Percentiles rank a stretch among this genome's conserved stretches.
Evolutionary conservation across 2,329 filamentous ascomycete species (phyloP).

Genomic region (Xylaria sp.): DNA sequence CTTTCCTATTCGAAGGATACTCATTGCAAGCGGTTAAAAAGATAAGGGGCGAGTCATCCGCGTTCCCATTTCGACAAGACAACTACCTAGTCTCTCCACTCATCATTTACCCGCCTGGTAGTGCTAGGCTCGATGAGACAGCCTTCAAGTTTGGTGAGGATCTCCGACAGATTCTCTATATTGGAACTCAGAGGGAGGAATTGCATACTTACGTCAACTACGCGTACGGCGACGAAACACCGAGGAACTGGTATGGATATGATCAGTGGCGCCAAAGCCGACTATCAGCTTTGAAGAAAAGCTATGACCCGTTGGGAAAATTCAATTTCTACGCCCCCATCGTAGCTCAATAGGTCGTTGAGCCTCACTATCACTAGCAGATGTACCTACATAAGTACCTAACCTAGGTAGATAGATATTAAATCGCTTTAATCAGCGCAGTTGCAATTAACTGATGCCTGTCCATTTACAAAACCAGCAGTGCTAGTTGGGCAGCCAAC

Average conservation of each 20-base stretch:
- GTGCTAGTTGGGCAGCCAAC: too few species aligned
- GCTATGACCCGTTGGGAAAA: not conserved
- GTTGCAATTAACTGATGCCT: too few species aligned
- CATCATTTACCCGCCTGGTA: not conserved
- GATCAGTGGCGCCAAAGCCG: too few species aligned
- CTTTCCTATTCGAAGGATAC: not conserved
- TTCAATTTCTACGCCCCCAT: not conserved
- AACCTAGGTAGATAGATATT: too few species aligned
- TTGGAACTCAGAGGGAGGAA: not conserved
- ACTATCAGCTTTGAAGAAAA: too few species aligned
- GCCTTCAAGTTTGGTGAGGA: not conserved
- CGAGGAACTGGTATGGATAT: too few species aligned
- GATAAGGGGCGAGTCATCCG: not conserved
- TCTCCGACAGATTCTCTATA: not conserved
- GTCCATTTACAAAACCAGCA: too few species aligned
- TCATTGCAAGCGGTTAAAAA: not conserved
- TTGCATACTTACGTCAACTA: too few species aligned
- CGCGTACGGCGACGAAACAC: too few species aligned
- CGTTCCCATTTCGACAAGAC: not conserved
- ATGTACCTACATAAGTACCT: not conserved
- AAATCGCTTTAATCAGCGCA: too few species aligned
- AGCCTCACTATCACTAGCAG: too few species aligned
- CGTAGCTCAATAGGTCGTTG: too few species aligned
- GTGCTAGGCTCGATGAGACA: not conserved
- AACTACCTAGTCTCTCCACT: not conserved